phyloP scores from a whole-genome alignment of 2,329 filamentous ascomycete species.

The Trichoderma polysporum region DNA sequence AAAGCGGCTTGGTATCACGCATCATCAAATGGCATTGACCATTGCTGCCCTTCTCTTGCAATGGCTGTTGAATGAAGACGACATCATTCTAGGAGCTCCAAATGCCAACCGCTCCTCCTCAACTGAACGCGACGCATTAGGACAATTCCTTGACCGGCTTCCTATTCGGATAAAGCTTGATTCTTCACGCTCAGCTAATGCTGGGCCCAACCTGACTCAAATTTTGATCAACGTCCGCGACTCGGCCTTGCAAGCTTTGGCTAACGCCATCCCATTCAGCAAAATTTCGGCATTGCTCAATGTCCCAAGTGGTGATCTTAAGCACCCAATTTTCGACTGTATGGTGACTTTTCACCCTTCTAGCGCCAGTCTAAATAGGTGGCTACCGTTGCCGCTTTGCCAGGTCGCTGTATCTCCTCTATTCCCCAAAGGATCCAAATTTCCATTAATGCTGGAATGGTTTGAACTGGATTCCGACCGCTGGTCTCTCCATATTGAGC shows the following conservation, averaged over 20 bases:
- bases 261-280: constrained; percentile 8
- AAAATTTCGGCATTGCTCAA: constrained; percentile 3
- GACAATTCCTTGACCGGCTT: background rate
- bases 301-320: background rate
- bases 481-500: constrained; percentile 18
- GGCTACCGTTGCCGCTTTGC: constrained; percentile 5
- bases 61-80: constrained; percentile 4
- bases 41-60: constrained; percentile 8
- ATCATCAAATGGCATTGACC: constrained; percentile 14
- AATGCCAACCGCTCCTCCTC: constrained; percentile 1
- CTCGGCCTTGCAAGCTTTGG: background rate
- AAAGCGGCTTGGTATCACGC: constrained; percentile 9
- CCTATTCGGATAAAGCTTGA: background rate
- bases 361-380: constrained; percentile 6
- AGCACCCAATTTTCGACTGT: constrained; percentile 17
- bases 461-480: constrained; percentile 5
- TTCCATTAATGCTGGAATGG: constrained; percentile 20
- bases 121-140: background rate
- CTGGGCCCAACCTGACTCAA: background rate
- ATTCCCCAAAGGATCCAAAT: constrained; percentile 18
- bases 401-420: background rate
- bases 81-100: constrained; percentile 10
- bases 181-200: background rate
- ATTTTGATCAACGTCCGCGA: background rate
- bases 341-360: constrained; percentile 19